Conservation (phyloP, 2,329 filamentous ascomycete genomes). For the Claviceps purpurea region DNA sequence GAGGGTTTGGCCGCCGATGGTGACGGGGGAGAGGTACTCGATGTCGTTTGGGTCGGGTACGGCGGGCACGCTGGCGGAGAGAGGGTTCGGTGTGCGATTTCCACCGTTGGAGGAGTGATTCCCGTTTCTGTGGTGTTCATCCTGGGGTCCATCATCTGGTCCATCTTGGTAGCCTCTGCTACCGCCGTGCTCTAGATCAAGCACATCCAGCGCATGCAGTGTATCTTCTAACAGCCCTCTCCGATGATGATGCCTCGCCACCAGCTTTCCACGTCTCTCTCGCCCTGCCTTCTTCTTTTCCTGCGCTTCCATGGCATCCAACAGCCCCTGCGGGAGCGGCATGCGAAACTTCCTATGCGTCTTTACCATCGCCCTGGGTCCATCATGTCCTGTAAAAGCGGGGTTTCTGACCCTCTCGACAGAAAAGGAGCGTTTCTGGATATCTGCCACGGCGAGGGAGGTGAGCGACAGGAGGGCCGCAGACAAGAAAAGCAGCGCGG, state of each 20-base stretch:
- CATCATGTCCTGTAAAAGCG: constrained; percentile 41
- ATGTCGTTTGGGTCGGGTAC: constrained; percentile 4
- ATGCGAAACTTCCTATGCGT: constrained; percentile 57
- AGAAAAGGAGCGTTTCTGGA: constrained; percentile 46
- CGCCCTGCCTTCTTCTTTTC: not conserved
- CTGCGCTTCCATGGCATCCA: constrained; percentile 22
- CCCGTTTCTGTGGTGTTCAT: not conserved
- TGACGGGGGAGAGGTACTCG: constrained; percentile 10
- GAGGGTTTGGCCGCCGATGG: constrained; percentile 11
- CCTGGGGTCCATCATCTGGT: not conserved
- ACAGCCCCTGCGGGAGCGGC: constrained; percentile 29
- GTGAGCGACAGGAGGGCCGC: constrained; percentile 34
- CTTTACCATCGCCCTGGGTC: constrained; percentile 47
- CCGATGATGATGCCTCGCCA: not conserved
- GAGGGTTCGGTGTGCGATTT: not conserved
- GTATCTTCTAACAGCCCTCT: not conserved
- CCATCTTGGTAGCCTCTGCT: not conserved
- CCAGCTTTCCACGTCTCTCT: not conserved
- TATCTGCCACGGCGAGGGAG: constrained; percentile 28
- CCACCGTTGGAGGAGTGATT: not conserved
- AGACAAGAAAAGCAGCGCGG: constrained; percentile 13
- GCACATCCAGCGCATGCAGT: not conserved
- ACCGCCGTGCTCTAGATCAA: not conserved
- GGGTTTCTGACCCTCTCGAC: constrained; percentile 43
- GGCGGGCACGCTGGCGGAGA: not conserved